Base-by-base conservation (phyloP, 108 stramenopile species). In the Skeletonema costatum region DNA sequence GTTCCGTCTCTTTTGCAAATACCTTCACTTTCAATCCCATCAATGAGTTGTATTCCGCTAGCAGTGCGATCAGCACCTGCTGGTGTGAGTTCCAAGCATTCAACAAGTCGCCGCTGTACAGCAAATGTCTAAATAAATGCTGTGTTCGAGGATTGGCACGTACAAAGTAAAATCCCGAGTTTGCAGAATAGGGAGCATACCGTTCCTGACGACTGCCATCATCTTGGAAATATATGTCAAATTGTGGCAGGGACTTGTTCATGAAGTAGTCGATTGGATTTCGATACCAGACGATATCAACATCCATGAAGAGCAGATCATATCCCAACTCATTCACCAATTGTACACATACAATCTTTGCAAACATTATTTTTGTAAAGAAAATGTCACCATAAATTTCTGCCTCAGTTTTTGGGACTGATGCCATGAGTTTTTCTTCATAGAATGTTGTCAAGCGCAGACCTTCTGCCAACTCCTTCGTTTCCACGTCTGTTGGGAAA, bases 121-220 rank as follows among this genome's bases (percentile, higher is more conserved):
- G 53, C 11, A 93, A 69, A 32, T 62, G 64, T 29, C 71, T 70
- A 70, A 92, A 90, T 32, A 93, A 76, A 73, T 88, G 86, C 48
- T 77, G 70, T 11, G 93, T 92, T 39, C 68, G 66, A 3, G 33
- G 32, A 64, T 89, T 91, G 76, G 82, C 64, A 4, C 90, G 77
- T 29, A 98, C 89, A 71, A 84, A 97, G 79, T 96, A 98, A 77
- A 96, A 98, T 1, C 97, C 96, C 17, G 89, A 67, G 30, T 89
- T 90, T 13, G 90, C 91, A 39, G 66, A 77, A 30, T 85, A 91
- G 0, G 96, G 96, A 5, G 93, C 53, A 65, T 82, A 93, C 1
- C 81, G 64, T 32, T 82, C 76, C 59, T 82, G 81, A 8, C 63
- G 56, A 30, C 48, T 60, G 11, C 84, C 84, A 42, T 85, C 84